Evolutionary conservation across 164 flowering plant genomes (phyloP).

Genomic region (Nymphaea thermarum): DNA sequence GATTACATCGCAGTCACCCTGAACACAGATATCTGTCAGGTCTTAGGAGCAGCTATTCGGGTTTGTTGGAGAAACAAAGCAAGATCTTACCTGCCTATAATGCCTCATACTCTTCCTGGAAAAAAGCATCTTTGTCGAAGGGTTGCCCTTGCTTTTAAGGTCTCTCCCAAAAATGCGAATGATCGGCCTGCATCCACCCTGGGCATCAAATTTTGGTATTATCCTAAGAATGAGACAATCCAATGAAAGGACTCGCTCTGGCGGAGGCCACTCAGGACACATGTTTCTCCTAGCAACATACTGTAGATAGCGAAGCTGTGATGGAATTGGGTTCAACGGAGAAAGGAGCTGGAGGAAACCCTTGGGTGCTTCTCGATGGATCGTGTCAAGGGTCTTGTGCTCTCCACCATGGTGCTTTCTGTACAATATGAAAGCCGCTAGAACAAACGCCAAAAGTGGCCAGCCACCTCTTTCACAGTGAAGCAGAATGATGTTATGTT

Average conservation of each 20-base stretch:
- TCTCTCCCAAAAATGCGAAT: constrained; percentile 87
- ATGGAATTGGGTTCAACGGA: constrained; percentile 86
- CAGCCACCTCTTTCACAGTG: constrained; percentile 99
- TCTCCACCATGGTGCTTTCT: constrained; percentile 76
- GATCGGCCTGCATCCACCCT: constrained; percentile 83
- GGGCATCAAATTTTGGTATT: constrained; percentile 78
- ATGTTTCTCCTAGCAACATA: constrained; percentile 87
- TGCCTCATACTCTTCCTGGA: constrained; percentile 58
- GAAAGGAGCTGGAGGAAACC: constrained; percentile 77
- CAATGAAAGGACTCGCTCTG: constrained; percentile 79
- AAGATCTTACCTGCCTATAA: constrained; percentile 54
- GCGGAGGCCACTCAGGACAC: constrained; percentile 91
- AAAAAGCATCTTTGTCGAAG: constrained; percentile 76
- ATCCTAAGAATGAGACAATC: constrained; percentile 90
- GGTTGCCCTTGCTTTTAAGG: constrained; percentile 50
- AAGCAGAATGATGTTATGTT: constrained; percentile 66
- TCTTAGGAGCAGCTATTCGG: background rate
- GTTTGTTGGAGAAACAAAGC: constrained; percentile 1
- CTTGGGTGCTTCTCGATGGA: constrained; percentile 95
- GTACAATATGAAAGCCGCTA: constrained; percentile 75
- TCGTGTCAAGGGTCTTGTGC: constrained; percentile 72
- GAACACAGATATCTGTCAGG: constrained; percentile 9
- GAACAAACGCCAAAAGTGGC: constrained; percentile 84
- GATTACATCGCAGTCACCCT: constrained; percentile 94
- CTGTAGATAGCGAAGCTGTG: constrained; percentile 93